phyloP scores from a whole-genome alignment of 805 yeast genomes.

The Wickerhamomyces sydowiorum region DNA sequence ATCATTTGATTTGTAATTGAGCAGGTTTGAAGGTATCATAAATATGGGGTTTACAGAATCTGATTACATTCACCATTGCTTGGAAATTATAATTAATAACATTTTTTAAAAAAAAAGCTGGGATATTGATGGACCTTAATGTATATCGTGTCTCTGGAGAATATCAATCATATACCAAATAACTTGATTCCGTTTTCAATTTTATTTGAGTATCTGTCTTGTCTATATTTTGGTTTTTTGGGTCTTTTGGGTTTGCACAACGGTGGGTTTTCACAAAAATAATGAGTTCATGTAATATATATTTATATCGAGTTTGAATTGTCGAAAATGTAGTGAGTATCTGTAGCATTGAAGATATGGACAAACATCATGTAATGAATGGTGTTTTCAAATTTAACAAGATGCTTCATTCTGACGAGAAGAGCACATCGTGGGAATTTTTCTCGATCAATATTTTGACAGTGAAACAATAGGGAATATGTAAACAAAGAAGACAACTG shows the following conservation, averaged over 20 bases:
- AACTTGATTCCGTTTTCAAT: not conserved
- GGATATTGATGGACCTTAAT: no score
- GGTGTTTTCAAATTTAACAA: no score
- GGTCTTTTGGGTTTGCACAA: not conserved
- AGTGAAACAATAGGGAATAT: not conserved
- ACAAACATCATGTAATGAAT: no score
- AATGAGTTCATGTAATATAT: constrained; percentile 1
- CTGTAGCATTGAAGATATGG: not conserved
- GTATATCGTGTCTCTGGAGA: no score
- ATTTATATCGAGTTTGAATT: not conserved
- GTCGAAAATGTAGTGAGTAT: not conserved
- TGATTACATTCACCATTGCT: no score
- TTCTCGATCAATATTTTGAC: not conserved
- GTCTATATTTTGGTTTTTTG: not conserved
- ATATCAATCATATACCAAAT: no score
- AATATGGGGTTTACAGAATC: no score
- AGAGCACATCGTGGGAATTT: no score
- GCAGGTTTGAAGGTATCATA: no score
- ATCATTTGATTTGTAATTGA: not conserved
- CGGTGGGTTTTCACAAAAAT: not conserved
- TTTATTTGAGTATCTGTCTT: not conserved
- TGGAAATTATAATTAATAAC: no score
- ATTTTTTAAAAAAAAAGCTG: no score
- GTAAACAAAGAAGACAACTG: not conserved
- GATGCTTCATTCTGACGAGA: no score